Evolutionary conservation across 139 green algal genomes (phyloP).

Genomic region (Chlamydomonas applanata): DNA sequence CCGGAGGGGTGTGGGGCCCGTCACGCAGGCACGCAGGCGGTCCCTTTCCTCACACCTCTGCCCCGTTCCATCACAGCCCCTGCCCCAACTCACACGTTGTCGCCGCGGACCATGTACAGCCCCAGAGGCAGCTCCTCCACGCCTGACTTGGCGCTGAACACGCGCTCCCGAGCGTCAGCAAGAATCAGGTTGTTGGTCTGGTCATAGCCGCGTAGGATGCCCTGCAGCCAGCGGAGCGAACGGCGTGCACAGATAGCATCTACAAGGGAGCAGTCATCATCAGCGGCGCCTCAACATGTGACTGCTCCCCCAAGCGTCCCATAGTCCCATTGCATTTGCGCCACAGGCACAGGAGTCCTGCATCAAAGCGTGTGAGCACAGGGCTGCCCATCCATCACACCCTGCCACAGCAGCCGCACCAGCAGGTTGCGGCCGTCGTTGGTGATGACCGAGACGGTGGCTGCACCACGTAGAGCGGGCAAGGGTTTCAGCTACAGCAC

Average conservation of each 20-base stretch:
- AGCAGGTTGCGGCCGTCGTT: slow-evolving; percentile 86
- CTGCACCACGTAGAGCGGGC: slow-evolving; percentile 28
- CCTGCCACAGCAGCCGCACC: slow-evolving; percentile 49
- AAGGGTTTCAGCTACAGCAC: too few species aligned
- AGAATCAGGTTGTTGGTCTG: slow-evolving; percentile 94
- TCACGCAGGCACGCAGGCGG: too few species aligned
- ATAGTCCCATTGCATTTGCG: too few species aligned
- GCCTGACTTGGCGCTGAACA: slow-evolving; percentile 79
- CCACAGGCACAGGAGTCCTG: too few species aligned
- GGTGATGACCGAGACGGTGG: slow-evolving; percentile 75
- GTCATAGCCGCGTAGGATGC: slow-evolving; percentile 88
- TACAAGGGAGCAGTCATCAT: background rate
- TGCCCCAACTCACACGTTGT: slow-evolving; percentile 86
- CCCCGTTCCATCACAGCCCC: background rate
- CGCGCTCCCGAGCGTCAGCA: slow-evolving; percentile 87
- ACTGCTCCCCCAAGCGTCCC: too few species aligned
- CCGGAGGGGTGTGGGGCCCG: background rate
- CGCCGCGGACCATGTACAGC: slow-evolving; percentile 90
- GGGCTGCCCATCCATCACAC: background rate
- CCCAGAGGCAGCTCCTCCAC: slow-evolving; percentile 86
- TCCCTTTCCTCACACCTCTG: background rate
- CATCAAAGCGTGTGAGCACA: too few species aligned
- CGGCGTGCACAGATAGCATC: background rate
- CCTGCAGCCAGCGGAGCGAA: slow-evolving; percentile 44
- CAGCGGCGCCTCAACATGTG: too few species aligned